Base-by-base conservation (phyloP, 352 stramenopile species). In the Thalassiosira oceanica region DNA sequence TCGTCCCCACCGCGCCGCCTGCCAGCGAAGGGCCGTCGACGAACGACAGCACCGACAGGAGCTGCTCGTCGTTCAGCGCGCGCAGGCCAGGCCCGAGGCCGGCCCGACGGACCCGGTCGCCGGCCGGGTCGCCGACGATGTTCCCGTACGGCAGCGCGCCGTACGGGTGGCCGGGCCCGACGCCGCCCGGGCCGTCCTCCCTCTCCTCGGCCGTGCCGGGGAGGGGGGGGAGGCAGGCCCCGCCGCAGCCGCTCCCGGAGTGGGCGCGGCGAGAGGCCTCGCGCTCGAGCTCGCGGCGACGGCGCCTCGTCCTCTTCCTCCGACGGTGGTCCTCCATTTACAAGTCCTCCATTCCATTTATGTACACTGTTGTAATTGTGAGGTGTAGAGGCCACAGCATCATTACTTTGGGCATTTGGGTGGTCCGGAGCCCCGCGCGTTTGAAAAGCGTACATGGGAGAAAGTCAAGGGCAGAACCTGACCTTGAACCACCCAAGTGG, bases 91-190 rank as follows among this genome's bases (percentile, higher is more conserved):
- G 39, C 35, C 69, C 69, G 11, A 79, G 49, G 11, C 69, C 69
- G 6, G n/a, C 16, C n/a, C 36, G 45, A 23, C 62, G 58, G 1
- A 78, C 57, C 16, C 46, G 37, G 29, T 76, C 58, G 18, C 41
- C 11, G n/a, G 37, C 15, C 8, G 7, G 31, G n/a, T 51, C 23
- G 20, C 24, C 35, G 10, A 43, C 21, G 55, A 77, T 69, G 67
- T 90, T 90, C n/a, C 83, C 83, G 31, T 70, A 68, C 1, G 83
- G 83, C 1, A 90, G 45, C 11, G 65, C 73, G 48, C 83, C 83
- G 35, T 88, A 88, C 0, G 80, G 83, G 76, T 90, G 83, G 5
- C 61, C 46, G 7, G 45, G 21, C 16, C 36, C 52, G 1, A 44
- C 57, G 16, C 41, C 54, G 27, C n/a, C 39, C 13, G 8, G 35